Base-by-base conservation (phyloP, 2,329 filamentous ascomycete species). In the Trichoderma hamatum region DNA sequence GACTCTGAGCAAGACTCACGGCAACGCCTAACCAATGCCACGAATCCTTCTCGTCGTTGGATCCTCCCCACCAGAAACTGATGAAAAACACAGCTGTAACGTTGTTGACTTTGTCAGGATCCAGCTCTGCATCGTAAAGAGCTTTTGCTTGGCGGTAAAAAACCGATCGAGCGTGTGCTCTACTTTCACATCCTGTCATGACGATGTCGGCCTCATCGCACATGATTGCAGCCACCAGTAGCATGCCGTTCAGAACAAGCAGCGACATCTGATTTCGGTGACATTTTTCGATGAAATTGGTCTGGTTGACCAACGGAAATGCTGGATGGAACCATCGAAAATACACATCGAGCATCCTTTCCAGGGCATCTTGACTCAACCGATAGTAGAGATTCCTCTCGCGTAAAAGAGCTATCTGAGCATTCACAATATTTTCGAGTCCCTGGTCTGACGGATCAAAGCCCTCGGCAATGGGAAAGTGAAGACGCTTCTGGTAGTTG, bases 11-110 rank as follows among this genome's bases (percentile, higher is more conserved):
- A 3, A 62, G 7, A 24, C 59, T 49, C 26, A 62, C 59, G 21
- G 59, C 59, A 11, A 62, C 49, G 43, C 59, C 59, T 7, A 62
- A 5, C 59, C 59, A 62, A 49, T 62, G 59, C 59, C 59, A 62
- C 13, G 59, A 62, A 26, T 62, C 59, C 11, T 62, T 62, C n/a
- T 62, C 59, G 13, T 62, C 59, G 6, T 62, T 62, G 14, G 59
- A 62, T 19, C 59, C 59, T 11, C 59, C 43, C 59, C 59, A 62
- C 59, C 59, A 62, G 14, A 62, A 62, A 1, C 59, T 62, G 28
- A 62, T 62, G 16, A 51, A 6, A 21, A 62, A 62, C 10, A 62
- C 39, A 11, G 59, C 59, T 3, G 59, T 21, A 24, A 62, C 59
- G 4, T 62, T 62, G 28, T 62, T 51, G 39, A 51, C 39, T 16